Evolutionary conservation across 208 protist species (phyloP).

Genomic region (Borovskyia barvae): DNA sequence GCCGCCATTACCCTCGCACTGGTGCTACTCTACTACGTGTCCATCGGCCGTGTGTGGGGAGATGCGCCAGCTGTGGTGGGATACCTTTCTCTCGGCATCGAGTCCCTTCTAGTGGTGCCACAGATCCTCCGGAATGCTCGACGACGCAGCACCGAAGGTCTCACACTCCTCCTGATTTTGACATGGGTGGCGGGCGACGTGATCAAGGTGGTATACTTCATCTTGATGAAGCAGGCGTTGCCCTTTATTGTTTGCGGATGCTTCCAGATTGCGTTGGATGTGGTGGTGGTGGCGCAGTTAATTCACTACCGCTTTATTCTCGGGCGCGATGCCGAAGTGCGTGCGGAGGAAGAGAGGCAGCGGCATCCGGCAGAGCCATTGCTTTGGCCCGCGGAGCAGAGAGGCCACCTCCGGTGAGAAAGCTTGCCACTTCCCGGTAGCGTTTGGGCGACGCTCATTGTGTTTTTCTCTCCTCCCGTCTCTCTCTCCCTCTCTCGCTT

Average conservation of each 20-base stretch:
- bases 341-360: too few species aligned
- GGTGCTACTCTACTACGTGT: conserved; percentile 37
- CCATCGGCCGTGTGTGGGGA: conserved; percentile 7
- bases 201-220: conserved; percentile 76
- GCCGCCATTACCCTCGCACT: conserved; percentile 11
- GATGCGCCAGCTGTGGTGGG: conserved; percentile 38
- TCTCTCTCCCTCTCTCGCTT: conserved; percentile 8
- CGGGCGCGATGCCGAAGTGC: not conserved
- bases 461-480: conserved; percentile 1
- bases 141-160: conserved; percentile 57
- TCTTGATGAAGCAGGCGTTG: conserved; percentile 45
- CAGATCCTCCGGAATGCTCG: conserved; percentile 78
- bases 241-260: conserved; percentile 69
- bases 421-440: conserved; percentile 9
- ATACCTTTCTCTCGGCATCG: conserved; percentile 61
- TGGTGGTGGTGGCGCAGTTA: conserved; percentile 63
- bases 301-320: conserved; percentile 35
- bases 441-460: not conserved
- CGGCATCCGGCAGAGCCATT: too few species aligned
- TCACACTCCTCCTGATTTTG: conserved; percentile 58
- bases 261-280: conserved; percentile 61
- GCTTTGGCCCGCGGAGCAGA: too few species aligned
- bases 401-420: too few species aligned
- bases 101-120: conserved; percentile 65
- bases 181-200: conserved; percentile 72